phyloP scores from a whole-genome alignment of 1,139 yeast genomes.

The Candida sanyaensis region DNA sequence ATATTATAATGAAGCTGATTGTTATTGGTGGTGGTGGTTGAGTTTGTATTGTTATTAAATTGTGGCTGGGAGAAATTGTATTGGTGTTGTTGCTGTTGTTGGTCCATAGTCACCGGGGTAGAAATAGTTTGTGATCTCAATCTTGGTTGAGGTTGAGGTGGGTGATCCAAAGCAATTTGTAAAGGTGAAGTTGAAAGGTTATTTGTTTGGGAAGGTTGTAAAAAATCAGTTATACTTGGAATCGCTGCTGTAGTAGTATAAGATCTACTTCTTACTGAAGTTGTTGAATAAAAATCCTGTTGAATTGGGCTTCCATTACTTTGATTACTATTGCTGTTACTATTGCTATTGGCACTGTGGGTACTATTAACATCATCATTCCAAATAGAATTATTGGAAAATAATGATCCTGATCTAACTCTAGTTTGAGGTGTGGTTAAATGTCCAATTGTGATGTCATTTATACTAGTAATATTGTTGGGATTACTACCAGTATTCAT shows the following conservation, averaged over 20 bases:
- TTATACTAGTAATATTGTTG: not conserved
- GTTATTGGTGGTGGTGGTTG: conserved; percentile 13
- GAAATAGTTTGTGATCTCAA: conserved; percentile 47
- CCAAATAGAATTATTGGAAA: conserved; percentile 50
- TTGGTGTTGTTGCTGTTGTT: conserved; percentile 31
- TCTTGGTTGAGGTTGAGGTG: conserved; percentile 22
- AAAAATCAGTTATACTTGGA: conserved; percentile 18
- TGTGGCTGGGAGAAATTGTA: conserved; percentile 12
- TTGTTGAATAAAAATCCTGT: not conserved
- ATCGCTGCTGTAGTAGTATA: conserved; percentile 49
- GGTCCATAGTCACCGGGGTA: conserved; percentile 21
- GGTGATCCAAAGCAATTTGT: conserved; percentile 36
- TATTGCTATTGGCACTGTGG: conserved; percentile 3
- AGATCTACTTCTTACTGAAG: conserved; percentile 40
- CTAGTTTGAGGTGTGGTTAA: conserved; percentile 18
- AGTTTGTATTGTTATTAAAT: conserved; percentile 1
- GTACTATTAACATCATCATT: conserved; percentile 34
- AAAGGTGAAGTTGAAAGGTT: conserved; percentile 17
- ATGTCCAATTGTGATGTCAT: conserved; percentile 4
- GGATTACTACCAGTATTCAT: not conserved
- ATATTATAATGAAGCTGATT: conserved; percentile 7
- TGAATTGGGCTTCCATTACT: conserved; percentile 1
- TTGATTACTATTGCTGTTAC: conserved; percentile 4
- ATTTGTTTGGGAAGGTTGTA: conserved; percentile 5
- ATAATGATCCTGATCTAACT: conserved; percentile 47